Base-by-base conservation (phyloP, 208 protist species). In the Naegleria fowleri region DNA sequence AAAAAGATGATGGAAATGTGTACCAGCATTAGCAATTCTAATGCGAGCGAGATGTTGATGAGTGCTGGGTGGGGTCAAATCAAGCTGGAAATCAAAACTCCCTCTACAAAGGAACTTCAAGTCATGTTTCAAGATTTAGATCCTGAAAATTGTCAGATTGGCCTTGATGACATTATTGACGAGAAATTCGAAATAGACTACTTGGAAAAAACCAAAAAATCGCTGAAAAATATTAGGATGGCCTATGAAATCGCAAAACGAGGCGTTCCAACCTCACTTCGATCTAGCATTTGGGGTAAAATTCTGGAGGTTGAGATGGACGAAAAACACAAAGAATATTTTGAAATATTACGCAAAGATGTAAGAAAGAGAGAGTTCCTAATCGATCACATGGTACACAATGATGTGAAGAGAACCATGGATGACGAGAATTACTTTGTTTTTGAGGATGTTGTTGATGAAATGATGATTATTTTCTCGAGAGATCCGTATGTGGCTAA, bases 341-440 rank as follows among this genome's bases (percentile, higher is more conserved):
- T 93, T 43, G 38, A 86, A 76, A 29, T 25, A 59, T 41, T 93
- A 43, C 92, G 39, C 2, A 33, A 51, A 91, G 92, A 93, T 41
- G 90, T 92, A 0, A 43, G 79, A 15, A 67, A 36, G 25, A 13
- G 40, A 25, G 83, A 93, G n/a, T 76, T 93, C 19, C 25, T 93
- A 29, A 39, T 83, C 43, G 92, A 93, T 52, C 88, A 88, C 11
- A 51, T 93, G 90, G 41, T 93, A 25, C 40, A 52, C 29, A 84
- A 83, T 39, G 92, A 93, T 43, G 87, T 93, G n/a, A 83, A 84
- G 39, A 19, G 29, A 41, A 90, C 67, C 0, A 76, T 29, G 7
- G 90, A 92, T 51, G 83, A 93, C 59, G 89, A 93, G 52, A 92
- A 93, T 33, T 93, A 91, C 75, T 93, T 93, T 38, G 90, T 93